Conservation (phyloP, 495 filamentous ascomycete genomes). For the Endocarpon pusillum region DNA sequence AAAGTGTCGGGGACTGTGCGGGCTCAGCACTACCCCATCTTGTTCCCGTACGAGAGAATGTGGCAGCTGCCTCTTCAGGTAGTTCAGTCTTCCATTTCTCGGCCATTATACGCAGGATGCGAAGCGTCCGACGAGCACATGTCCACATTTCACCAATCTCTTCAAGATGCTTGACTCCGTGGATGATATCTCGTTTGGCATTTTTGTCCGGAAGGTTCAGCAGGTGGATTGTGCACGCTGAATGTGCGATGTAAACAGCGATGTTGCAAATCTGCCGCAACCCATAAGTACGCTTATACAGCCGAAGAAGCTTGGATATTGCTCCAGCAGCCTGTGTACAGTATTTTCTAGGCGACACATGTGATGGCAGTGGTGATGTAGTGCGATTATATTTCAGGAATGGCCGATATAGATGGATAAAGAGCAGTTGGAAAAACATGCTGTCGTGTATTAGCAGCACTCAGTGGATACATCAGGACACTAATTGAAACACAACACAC, state of each 20-base stretch:
- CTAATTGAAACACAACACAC: no score
- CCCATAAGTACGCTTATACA: slow-evolving; percentile 85
- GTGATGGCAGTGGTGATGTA: slow-evolving; percentile 64
- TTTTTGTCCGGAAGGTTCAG: slow-evolving; percentile 85
- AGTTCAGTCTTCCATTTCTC: slow-evolving; percentile 76
- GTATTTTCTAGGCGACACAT: slow-evolving; percentile 79
- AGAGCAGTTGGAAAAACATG: slow-evolving; percentile 94
- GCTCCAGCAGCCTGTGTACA: slow-evolving; percentile 76
- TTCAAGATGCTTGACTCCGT: slow-evolving; percentile 82
- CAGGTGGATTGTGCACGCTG: slow-evolving; percentile 84
- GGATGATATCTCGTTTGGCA: slow-evolving; percentile 70
- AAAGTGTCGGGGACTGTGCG: slow-evolving; percentile 17
- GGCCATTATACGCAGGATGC: slow-evolving; percentile 71
- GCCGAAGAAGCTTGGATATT: slow-evolving; percentile 78
- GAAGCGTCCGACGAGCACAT: slow-evolving; percentile 68
- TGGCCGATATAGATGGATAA: slow-evolving; percentile 91
- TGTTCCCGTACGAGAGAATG: slow-evolving; percentile 47
- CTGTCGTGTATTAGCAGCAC: slow-evolving; percentile 25
- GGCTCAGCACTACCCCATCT: slow-evolving; percentile 37
- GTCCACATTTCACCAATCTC: slow-evolving; percentile 94
- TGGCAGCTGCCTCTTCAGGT: slow-evolving; percentile 60
- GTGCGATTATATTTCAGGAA: slow-evolving; percentile 79
- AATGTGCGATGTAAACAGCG: slow-evolving; percentile 85
- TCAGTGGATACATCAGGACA: no score
- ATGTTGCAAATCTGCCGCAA: slow-evolving; percentile 89